Evolutionary conservation across 164 flowering plant species (phyloP).

Genomic region (Pachysandra terminalis): DNA sequence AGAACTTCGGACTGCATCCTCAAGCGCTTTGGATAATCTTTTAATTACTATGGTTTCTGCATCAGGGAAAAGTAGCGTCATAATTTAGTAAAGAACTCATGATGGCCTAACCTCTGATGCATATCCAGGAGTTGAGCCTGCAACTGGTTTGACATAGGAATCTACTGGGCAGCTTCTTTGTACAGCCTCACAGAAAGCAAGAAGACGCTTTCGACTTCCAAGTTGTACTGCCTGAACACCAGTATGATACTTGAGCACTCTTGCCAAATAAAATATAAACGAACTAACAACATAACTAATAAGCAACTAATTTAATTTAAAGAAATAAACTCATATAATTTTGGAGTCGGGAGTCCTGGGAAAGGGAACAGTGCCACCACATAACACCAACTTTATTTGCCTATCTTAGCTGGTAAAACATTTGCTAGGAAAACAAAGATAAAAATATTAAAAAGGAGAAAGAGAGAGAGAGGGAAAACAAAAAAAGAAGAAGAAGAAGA

Average conservation of each 20-base stretch:
- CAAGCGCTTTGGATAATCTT: too few relatives aligned
- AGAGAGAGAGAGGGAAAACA: too few relatives aligned
- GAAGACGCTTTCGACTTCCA: slow-evolving; percentile 64
- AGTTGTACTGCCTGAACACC: slow-evolving; percentile 73
- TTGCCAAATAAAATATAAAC: not conserved
- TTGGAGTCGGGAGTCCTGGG: too few relatives aligned
- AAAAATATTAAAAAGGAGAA: too few relatives aligned
- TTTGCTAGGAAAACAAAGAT: too few relatives aligned
- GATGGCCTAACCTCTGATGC: slow-evolving; percentile 70
- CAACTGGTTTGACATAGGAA: slow-evolving; percentile 73
- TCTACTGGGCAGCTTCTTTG: slow-evolving; percentile 83
- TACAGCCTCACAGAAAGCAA: slow-evolving; percentile 88
- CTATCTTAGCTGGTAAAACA: too few relatives aligned
- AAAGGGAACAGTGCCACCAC: too few relatives aligned
- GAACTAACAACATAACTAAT: not conserved
- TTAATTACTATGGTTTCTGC: too few relatives aligned
- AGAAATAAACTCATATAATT: not conserved
- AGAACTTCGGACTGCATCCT: too few relatives aligned
- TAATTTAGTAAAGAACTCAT: not conserved
- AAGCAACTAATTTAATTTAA: not conserved
- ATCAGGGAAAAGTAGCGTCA: too few relatives aligned
- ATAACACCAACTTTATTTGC: too few relatives aligned
- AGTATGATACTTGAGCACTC: slow-evolving; percentile 5
- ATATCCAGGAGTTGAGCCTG: slow-evolving; percentile 79
- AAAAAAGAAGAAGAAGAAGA: not conserved